Evolutionary conservation across 208 protist species (phyloP).

Genomic region (Crithidia fasciculata): DNA sequence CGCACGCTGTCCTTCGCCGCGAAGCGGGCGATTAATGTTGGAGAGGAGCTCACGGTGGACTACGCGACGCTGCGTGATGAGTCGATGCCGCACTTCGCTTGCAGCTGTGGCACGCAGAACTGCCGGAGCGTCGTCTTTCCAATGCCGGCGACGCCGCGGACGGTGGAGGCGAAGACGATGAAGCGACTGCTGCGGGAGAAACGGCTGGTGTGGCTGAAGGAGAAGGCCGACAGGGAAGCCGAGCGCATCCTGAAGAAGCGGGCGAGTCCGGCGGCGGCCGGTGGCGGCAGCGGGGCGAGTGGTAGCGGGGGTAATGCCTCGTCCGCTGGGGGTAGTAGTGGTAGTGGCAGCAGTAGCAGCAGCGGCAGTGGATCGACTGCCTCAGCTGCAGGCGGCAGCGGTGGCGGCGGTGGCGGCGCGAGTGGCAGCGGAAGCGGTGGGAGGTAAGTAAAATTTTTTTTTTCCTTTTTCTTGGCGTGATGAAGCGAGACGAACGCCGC

Average conservation of each 20-base stretch:
- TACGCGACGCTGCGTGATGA: constrained; percentile 86
- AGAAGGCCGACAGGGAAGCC: constrained; percentile 75
- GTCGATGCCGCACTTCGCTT: constrained; percentile 79
- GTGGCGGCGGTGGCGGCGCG: not conserved
- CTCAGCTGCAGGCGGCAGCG: not conserved
- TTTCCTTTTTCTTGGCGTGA: too few species aligned
- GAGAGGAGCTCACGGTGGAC: constrained; percentile 90
- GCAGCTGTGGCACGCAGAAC: constrained; percentile 83
- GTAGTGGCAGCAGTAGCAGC: constrained; percentile 1
- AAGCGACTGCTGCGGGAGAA: constrained; percentile 77
- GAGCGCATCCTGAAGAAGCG: constrained; percentile 84
- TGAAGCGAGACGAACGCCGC: too few species aligned
- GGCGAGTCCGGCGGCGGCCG: not conserved
- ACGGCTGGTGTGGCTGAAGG: constrained; percentile 72
- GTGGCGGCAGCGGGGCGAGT: not conserved
- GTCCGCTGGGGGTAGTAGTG: not conserved
- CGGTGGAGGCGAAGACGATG: constrained; percentile 65
- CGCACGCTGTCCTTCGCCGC: constrained; percentile 78
- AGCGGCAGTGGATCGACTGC: not conserved
- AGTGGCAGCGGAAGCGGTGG: not conserved
- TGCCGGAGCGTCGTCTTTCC: constrained; percentile 86
- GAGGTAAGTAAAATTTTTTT: not conserved
- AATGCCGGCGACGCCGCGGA: constrained; percentile 66
- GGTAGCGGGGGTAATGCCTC: not conserved
- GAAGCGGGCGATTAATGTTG: constrained; percentile 79